Percentiles rank a stretch among this genome's conserved stretches.
Conservation (phyloP, 306 rosid genomes). For the Trifolium dubium region DNA sequence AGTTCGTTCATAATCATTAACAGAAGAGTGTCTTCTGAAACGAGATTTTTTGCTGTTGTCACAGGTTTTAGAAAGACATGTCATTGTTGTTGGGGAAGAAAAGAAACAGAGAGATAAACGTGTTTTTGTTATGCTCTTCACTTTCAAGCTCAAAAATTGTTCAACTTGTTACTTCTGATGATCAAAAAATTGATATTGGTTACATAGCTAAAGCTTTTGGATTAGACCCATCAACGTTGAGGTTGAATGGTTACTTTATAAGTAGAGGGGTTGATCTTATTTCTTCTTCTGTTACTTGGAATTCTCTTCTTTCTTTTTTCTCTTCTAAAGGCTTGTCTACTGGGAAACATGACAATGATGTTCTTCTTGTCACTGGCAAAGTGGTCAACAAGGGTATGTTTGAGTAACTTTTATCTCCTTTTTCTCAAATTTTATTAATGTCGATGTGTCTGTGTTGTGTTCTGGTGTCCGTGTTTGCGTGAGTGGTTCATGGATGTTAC, state of each 20-base stretch:
- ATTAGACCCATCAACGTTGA: constrained; percentile 69
- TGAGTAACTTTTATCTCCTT: neutral
- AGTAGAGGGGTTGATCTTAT: constrained; percentile 69
- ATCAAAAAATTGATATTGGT: constrained; percentile 71
- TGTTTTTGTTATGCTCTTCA: constrained; percentile 62
- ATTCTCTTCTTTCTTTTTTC: constrained; percentile 74
- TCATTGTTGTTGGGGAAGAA: constrained; percentile 32
- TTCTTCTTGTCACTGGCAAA: constrained; percentile 69
- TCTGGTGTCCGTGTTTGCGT: too few relatives aligned
- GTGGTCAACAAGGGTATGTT: constrained; percentile 61
- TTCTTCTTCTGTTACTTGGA: constrained; percentile 80
- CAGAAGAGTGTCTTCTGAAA: neutral
- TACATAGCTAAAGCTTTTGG: constrained; percentile 64
- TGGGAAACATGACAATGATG: constrained; percentile 43
- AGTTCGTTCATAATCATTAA: too few relatives aligned
- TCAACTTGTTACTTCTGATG: constrained; percentile 45
- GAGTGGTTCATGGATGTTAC: neutral
- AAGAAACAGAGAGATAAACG: constrained; percentile 50
- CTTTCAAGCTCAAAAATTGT: constrained; percentile 52
- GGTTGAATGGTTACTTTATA: constrained; percentile 75
- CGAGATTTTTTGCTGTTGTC: neutral
- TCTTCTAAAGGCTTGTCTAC: constrained; percentile 64
- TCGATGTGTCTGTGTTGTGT: too few relatives aligned
- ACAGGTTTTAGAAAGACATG: neutral
- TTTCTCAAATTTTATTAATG: too few relatives aligned